Evolutionary conservation across 169 alveolate species (phyloP).

Genomic region (Cryptosporidium parvum): DNA sequence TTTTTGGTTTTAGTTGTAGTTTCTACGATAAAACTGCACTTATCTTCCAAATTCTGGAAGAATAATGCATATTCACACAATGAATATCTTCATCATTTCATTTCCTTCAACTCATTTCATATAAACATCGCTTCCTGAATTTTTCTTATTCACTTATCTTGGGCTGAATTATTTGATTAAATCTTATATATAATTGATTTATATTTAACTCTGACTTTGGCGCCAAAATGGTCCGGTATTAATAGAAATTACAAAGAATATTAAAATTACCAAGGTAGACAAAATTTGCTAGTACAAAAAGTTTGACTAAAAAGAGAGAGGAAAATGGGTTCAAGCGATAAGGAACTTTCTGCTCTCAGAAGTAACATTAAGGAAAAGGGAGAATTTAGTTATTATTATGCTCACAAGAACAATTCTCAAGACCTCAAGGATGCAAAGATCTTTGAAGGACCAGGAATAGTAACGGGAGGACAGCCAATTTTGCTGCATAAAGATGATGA

Average conservation of each 20-base stretch:
- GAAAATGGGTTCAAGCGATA: conserved; percentile 18
- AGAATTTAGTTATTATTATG: conserved; percentile 78
- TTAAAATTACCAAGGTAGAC: not conserved
- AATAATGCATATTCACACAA: not conserved
- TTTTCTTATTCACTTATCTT: not conserved
- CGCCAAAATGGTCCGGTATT: conserved; percentile 4
- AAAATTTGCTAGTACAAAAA: not conserved
- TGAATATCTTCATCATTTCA: not conserved
- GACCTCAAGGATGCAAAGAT: conserved; percentile 79
- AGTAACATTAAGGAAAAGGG: conserved; percentile 77
- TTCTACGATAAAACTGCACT: conserved; percentile 52
- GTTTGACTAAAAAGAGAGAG: not conserved
- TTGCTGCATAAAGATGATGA: conserved; percentile 68
- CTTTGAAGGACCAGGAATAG: conserved; percentile 81
- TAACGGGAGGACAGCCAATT: conserved; percentile 81
- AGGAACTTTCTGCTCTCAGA: conserved; percentile 71
- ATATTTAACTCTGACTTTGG: not conserved
- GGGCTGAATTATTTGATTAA: too few species aligned
- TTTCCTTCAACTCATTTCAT: not conserved
- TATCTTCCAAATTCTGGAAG: not conserved
- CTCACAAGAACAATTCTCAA: conserved; percentile 78
- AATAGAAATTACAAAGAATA: not conserved
- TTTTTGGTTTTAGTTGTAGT: conserved; percentile 45
- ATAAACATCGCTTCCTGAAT: not conserved
- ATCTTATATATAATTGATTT: not conserved